Evolutionary conservation across 208 protist genomes (phyloP), one percentile per base, ranked within the genome.

Genomic region (Trypanosoma mega): DNA sequence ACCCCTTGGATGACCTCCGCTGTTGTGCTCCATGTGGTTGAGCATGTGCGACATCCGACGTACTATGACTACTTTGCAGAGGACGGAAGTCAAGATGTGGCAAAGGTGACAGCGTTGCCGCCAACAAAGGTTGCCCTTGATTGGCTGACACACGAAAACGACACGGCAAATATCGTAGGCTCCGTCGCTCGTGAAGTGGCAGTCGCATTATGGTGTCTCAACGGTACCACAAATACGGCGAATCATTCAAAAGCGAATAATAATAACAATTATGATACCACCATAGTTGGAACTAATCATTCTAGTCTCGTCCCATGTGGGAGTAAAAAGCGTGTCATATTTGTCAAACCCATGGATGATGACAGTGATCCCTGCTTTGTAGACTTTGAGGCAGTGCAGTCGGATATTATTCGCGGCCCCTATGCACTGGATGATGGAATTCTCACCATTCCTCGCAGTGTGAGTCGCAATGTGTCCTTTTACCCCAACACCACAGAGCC

Each of bases 321-420:
- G 8, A 69, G 76, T 31, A 55, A 77, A 52, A 73, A 71, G 1
- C 80, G 84, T 12, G 68, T 91, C 2, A 78, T 87, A 74, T 86
- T 91, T 59, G 78, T 82, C 49, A 74, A 77, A 55, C 84, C 84
- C 37, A 44, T 87, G 39, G 80, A 87, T 44, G 71, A 74, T 63
- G 78, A 78, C 44, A 71, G 72, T 23, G 68, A 86, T 52, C 84
- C 84, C 21, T 91, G 84, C 52, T 87, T 85, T 52, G 72, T 79
- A 0, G 78, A 86, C 33, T 67, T 67, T 8, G 76, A 87, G 50
- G 80, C 77, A 7, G 65, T 84, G 1, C 2, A 27, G 5, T 46
- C 46, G 3, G 70, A 66, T 30, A 60, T 76, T 14, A 24, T 80
- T 34, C 78, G 72, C 12, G 84, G 84, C 18, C 84, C 84, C 0